Conservation (phyloP, 805 yeast species). For the Barnettozyma botsteinii region DNA sequence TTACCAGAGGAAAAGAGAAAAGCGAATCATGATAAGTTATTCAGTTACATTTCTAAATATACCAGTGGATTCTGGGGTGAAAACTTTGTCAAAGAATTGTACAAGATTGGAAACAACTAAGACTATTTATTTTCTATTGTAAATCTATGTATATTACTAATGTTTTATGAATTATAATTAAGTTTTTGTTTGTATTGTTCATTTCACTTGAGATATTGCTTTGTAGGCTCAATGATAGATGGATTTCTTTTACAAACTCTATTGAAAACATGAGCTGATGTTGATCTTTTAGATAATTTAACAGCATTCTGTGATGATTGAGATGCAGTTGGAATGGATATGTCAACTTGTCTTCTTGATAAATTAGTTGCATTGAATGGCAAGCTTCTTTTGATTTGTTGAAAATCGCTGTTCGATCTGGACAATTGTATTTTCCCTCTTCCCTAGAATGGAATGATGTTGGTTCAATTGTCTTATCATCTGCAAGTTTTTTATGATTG, state of each 20-base stretch:
- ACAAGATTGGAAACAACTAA: conserved; percentile 31
- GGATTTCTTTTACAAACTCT: conserved; percentile 24
- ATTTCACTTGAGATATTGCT: background rate
- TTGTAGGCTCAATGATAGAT: too few species aligned
- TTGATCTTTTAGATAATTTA: conserved; percentile 10
- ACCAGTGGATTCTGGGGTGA: conserved; percentile 98
- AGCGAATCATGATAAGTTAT: conserved; percentile 76
- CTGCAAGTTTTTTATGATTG: too few species aligned
- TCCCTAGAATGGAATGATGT: too few species aligned
- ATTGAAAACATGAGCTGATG: conserved; percentile 20
- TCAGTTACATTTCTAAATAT: conserved; percentile 83
- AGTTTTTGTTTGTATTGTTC: background rate
- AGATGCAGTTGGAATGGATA: conserved; percentile 19
- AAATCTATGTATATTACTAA: background rate
- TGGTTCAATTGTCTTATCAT: too few species aligned
- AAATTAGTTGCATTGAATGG: conserved; percentile 22
- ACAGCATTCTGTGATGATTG: conserved; percentile 4
- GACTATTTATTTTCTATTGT: background rate
- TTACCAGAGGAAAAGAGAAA: conserved; percentile 74
- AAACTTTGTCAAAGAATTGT: conserved; percentile 83
- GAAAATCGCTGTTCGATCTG: conserved; percentile 22
- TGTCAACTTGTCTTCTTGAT: conserved; percentile 24
- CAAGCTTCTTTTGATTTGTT: conserved; percentile 19
- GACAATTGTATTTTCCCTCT: too few species aligned
- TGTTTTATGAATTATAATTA: background rate